Percentiles rank a stretch among this genome's conserved stretches.
phyloP scores from a whole-genome alignment of 495 filamentous ascomycete species.

The Bathelium albidoporum region DNA sequence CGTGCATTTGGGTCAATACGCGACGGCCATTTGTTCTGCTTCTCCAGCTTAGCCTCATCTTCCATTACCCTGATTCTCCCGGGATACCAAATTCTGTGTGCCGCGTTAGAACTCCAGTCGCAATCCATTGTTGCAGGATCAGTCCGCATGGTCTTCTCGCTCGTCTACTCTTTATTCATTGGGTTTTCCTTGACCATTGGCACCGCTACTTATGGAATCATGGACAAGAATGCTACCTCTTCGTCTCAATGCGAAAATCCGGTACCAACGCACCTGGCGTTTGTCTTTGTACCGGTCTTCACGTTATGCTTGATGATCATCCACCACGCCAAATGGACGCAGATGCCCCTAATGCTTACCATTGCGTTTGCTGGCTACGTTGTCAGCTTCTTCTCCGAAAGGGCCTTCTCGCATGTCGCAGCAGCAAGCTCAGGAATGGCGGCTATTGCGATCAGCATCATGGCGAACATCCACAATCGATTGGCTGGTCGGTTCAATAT shows the following conservation, averaged over 20 bases:
- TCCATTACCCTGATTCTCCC: conserved; percentile 14
- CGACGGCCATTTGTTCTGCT: conserved; percentile 9
- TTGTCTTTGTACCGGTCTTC: conserved; percentile 9
- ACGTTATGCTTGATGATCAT: conserved; percentile 3
- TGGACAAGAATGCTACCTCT: conserved; percentile 6
- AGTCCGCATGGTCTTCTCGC: conserved; percentile 9
- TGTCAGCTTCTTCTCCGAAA: conserved; percentile 9
- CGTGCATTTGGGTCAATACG: conserved; percentile 7
- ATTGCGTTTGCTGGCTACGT: conserved; percentile 8
- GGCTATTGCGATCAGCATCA: conserved; percentile 1
- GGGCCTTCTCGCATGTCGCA: background rate
- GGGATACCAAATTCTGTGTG: conserved; percentile 2
- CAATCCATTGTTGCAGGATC: conserved; percentile 6
- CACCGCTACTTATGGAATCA: conserved; percentile 7
- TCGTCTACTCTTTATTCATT: conserved; percentile 13
- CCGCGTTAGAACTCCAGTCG: conserved; percentile 8
- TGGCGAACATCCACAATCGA: conserved; percentile 3
- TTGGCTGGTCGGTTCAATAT: background rate
- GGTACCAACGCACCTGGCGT: conserved; percentile 2
- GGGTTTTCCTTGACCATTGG: conserved; percentile 12
- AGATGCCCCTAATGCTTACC: conserved; percentile 4
- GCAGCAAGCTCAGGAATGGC: background rate
- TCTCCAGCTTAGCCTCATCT: conserved; percentile 6
- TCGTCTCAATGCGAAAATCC: conserved; percentile 6
- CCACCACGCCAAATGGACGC: background rate